A percentile compares a stretch with the other conserved stretches of the same genome.
These are phyloP conservation scores for Camellia sinensis DNA, from an alignment of 148 eudicot species.

Conservation along the genomic window DNA sequence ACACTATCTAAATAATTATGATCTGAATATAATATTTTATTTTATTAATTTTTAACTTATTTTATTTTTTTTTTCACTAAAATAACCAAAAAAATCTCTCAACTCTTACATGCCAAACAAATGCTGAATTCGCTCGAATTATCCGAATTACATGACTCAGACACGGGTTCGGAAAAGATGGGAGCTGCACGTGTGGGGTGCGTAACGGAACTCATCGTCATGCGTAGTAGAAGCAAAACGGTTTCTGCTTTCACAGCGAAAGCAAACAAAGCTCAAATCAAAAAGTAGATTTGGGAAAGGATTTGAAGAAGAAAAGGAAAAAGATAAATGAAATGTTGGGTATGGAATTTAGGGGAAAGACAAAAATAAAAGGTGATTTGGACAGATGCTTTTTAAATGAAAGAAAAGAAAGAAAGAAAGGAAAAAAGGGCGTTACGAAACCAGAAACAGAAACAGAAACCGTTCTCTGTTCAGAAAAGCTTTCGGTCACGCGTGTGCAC, in stretches of 20 bases:
- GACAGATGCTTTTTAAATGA: neutral
- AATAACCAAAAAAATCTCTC: too few species aligned
- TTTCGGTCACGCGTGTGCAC: slow-evolving; percentile 16
- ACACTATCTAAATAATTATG: too few species aligned
- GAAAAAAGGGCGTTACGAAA: slow-evolving; percentile 15
- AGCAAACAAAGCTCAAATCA: slow-evolving; percentile 2
- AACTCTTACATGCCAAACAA: too few species aligned
- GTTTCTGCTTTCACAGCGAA: neutral
- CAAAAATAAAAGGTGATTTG: slow-evolving; percentile 12
- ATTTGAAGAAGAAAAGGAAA: neutral
- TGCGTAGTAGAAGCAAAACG: neutral
- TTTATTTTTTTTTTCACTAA: too few species aligned
- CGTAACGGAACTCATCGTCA: slow-evolving; percentile 11
- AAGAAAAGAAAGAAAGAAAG: neutral
- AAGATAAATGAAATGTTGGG: too few species aligned
- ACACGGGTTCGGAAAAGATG: slow-evolving; percentile 7
- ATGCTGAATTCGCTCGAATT: too few species aligned
- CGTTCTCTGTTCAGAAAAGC: slow-evolving; percentile 1
- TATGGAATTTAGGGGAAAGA: neutral
- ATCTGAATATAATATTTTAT: too few species aligned
- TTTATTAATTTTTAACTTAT: too few species aligned
- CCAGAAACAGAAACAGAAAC: slow-evolving; percentile 19
- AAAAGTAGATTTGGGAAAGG: too few species aligned
- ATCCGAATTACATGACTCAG: neutral
- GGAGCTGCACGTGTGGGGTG: neutral